Evolutionary conservation across 2,329 filamentous ascomycete species (phyloP).

Genomic region (Hypoxylon rubiginosum): DNA sequence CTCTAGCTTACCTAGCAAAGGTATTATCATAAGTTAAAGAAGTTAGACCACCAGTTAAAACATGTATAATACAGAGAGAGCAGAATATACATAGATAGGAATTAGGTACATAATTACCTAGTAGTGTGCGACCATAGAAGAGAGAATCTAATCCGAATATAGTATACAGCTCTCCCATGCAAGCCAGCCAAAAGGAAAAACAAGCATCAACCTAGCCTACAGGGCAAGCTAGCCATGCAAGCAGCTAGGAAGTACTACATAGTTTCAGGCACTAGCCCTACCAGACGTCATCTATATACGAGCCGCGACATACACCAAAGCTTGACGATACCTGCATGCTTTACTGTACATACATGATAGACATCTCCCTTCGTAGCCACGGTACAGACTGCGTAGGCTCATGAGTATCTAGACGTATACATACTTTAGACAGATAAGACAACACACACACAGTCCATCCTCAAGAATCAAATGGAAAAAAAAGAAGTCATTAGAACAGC

Average conservation of each 20-base stretch:
- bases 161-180: conserved; percentile 17
- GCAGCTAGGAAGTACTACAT: conserved; percentile 7
- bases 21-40: too few species aligned
- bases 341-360: not conserved
- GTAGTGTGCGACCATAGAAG: not conserved
- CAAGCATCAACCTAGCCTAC: conserved; percentile 11
- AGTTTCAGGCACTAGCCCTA: conserved; percentile 25
- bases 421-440: too few species aligned
- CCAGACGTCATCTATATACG: conserved; percentile 15
- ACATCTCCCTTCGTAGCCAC: too few species aligned
- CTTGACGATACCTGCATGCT: not conserved
- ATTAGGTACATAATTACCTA: not conserved
- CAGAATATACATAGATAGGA: too few species aligned
- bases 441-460: too few species aligned
- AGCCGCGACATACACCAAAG: not conserved
- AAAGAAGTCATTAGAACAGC: conserved; percentile 7
- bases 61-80: too few species aligned
- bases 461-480: not conserved
- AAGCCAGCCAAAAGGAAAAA: conserved; percentile 6
- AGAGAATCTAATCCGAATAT: conserved; percentile 17
- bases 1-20: too few species aligned
- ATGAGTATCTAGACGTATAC: too few species aligned
- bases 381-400: too few species aligned
- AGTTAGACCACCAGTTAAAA: too few species aligned
- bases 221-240: conserved; percentile 11